These are phyloP conservation scores for Volvariella volvacea DNA, from an alignment of 1,284 basidiomycete species.

Conservation along the genomic window DNA sequence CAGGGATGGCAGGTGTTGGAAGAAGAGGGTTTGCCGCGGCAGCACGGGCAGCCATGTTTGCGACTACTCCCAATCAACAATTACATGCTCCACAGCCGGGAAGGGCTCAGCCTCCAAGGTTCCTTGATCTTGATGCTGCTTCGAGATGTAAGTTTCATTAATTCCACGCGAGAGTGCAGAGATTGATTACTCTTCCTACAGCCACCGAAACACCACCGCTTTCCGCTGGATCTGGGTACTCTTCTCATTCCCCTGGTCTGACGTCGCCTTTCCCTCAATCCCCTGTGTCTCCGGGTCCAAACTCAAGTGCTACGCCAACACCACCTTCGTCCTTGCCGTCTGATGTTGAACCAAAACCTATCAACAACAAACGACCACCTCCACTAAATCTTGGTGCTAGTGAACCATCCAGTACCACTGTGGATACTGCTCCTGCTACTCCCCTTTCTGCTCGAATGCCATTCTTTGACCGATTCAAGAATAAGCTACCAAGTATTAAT, in stretches of 20 bases:
- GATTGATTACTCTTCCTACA: conserved; percentile 10
- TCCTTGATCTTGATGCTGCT: conserved; percentile 44
- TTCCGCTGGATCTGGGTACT: conserved; percentile 35
- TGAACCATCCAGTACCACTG: neutral
- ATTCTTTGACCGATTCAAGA: conserved; percentile 35
- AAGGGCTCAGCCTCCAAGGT: conserved; percentile 39
- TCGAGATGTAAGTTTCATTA: conserved; percentile 29
- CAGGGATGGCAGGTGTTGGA: conserved; percentile 88
- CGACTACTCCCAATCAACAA: conserved; percentile 14
- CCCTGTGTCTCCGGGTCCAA: conserved; percentile 20
- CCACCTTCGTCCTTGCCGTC: neutral
- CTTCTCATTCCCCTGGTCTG: conserved; percentile 35
- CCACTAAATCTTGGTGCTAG: neutral
- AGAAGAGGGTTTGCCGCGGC: conserved; percentile 79
- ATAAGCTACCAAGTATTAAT: conserved; percentile 20
- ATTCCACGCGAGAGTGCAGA: no score
- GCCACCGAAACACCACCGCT: conserved; percentile 30
- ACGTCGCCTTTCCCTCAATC: conserved; percentile 36
- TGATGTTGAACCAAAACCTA: conserved; percentile 3
- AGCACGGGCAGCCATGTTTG: conserved; percentile 63
- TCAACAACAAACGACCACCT: neutral
- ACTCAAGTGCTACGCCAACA: conserved; percentile 6
- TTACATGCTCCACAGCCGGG: conserved; percentile 7
- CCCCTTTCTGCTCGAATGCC: conserved; percentile 22
- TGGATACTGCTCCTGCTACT: neutral